These are phyloP conservation scores for Colletotrichum sp. DNA, from an alignment of 2,329 filamentous ascomycete species.

Conservation along the genomic window DNA sequence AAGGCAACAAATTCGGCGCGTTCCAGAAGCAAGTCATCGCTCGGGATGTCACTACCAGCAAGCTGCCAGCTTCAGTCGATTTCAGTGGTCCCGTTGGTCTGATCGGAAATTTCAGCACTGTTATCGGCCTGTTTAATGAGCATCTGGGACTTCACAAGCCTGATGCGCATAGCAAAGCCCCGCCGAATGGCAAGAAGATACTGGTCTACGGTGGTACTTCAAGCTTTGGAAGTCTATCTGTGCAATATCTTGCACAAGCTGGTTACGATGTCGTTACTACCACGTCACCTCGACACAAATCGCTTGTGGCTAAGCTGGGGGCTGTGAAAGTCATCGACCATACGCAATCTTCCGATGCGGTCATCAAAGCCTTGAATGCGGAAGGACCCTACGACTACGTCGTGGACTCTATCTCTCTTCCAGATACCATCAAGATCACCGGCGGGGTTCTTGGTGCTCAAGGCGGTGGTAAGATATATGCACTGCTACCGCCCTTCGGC, in stretches of 20 bases:
- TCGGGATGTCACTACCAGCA: conserved; percentile 26
- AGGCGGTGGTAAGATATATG: conserved; percentile 1
- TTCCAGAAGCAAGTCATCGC: conserved; percentile 20
- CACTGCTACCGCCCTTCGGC: background rate
- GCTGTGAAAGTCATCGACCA: conserved; percentile 51
- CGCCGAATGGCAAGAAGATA: conserved; percentile 27
- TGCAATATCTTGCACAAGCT: conserved; percentile 47
- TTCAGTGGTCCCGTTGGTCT: conserved; percentile 25
- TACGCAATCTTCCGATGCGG: conserved; percentile 23
- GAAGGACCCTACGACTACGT: conserved; percentile 30
- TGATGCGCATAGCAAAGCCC: conserved; percentile 21
- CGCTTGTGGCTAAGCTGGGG: conserved; percentile 46
- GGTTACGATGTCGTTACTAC: conserved; percentile 51
- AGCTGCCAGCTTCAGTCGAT: conserved; percentile 29
- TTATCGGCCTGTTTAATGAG: conserved; percentile 28
- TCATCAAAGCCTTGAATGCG: conserved; percentile 25
- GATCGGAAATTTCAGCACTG: conserved; percentile 26
- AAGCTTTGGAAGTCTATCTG: conserved; percentile 47
- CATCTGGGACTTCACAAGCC: conserved; percentile 27
- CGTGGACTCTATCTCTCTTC: conserved; percentile 32
- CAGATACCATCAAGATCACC: conserved; percentile 24
- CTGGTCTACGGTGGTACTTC: conserved; percentile 54
- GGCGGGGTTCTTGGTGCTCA: conserved; percentile 5
- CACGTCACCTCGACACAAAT: conserved; percentile 44
- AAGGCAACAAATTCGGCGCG: conserved; percentile 1